Conservation (phyloP, 129 eudicot genomes). For the Tagetes patula region DNA sequence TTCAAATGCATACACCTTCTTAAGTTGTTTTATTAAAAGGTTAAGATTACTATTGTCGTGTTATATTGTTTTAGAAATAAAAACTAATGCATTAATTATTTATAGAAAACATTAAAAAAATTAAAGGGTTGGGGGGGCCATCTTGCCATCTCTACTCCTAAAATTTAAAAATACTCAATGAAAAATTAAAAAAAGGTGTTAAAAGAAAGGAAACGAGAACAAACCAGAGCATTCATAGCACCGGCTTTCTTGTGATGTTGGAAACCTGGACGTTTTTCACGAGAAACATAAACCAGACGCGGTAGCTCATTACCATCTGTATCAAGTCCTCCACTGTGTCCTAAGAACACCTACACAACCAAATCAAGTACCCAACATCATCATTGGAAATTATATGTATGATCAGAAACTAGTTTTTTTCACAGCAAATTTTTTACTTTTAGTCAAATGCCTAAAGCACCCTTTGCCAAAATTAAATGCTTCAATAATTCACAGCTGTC, state of each 20-base stretch:
- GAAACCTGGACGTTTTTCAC: conserved; percentile 71
- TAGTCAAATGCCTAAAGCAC: background rate
- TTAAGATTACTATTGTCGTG: no score
- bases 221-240: conserved; percentile 69
- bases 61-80: background rate
- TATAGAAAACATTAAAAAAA: background rate
- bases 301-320: conserved; percentile 61
- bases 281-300: conserved; percentile 62
- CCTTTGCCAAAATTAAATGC: background rate
- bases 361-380: background rate
- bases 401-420: background rate
- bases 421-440: background rate
- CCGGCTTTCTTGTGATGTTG: conserved; percentile 73
- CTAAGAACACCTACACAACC: conserved; percentile 52
- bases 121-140: background rate
- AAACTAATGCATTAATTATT: background rate
- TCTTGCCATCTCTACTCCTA: background rate
- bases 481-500: background rate
- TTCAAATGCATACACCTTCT: no score
- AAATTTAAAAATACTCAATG: background rate
- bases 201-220: conserved; percentile 4
- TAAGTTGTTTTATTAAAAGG: no score
- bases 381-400: background rate
- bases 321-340: conserved; percentile 60
- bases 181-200: background rate